A percentile compares a stretch with the other conserved stretches of the same genome.
These are phyloP conservation scores for Sporothrix brasiliensis DNA, from an alignment of 2,329 filamentous ascomycete species.

Conservation along the genomic window DNA sequence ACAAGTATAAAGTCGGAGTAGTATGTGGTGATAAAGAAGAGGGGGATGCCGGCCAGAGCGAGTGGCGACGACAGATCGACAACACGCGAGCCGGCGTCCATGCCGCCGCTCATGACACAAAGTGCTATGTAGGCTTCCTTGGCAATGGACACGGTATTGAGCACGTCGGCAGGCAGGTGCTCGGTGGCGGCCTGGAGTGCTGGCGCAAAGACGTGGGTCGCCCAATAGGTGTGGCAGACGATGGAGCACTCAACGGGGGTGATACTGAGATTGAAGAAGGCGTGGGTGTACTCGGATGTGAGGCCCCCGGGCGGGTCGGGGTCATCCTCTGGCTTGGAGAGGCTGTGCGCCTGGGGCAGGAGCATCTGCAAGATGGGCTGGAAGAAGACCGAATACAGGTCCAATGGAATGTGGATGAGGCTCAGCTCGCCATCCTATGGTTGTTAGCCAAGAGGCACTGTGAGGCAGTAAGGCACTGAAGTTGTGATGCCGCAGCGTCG, in stretches of 20 bases:
- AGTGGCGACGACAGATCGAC: conserved; percentile 89
- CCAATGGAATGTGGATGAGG: conserved; percentile 85
- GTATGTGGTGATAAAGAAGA: conserved; percentile 98
- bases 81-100: conserved; percentile 88
- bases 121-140: conserved; percentile 84
- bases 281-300: conserved; percentile 62
- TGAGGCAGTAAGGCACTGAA: not conserved
- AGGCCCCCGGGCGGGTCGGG: conserved; percentile 50
- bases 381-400: conserved; percentile 75
- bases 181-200: conserved; percentile 55
- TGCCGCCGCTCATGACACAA: conserved; percentile 84
- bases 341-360: conserved; percentile 62
- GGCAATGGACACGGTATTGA: conserved; percentile 69
- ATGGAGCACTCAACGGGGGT: conserved; percentile 92
- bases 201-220: conserved; percentile 74
- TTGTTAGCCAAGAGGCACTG: not conserved
- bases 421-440: conserved; percentile 79
- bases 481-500: not conserved
- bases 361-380: conserved; percentile 86
- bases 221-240: conserved; percentile 78
- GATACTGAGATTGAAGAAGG: conserved; percentile 90
- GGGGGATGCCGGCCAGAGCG: conserved; percentile 87
- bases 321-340: conserved; percentile 37
- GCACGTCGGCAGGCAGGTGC: conserved; percentile 56
- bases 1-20: conserved; percentile 97